Evolutionary conservation across 1,139 yeast species (phyloP), one percentile per base, ranked within the genome.

Genomic region (Hansenula lynferdii): DNA sequence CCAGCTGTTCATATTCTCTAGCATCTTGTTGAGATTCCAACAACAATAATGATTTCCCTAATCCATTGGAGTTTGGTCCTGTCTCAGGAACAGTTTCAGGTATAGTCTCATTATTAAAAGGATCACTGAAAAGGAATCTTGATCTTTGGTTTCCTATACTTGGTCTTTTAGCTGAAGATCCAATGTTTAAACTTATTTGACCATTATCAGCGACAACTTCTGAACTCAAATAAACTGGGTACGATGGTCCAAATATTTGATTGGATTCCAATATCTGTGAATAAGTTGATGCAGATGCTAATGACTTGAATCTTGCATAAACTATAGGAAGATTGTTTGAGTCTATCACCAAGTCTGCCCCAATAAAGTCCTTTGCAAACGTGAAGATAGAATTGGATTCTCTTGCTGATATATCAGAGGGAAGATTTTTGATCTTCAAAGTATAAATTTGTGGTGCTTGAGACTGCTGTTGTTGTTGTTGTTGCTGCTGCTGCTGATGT

Each of bases 321-420:
- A 82, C 67, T 25, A 69, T 65, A 2, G 51, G 53, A 29, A 40
- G 37, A 36, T 40, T 50, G 40, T 35, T 49, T 16, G 50, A 53
- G 42, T 51, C 49, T 30, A 48, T 41, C 15, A 48, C 14, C 10
- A 86, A 60, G 49, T 85, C 95, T 37, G 85, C 71, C 47, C 67
- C 61, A 26, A 80, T 58, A 49, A 84, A 86, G 50, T 86, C 95
- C 41, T 74, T 69, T 16, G 95, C 95, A 49, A 90, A 70, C 8
- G 96, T 75, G 57, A 90, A 90, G 24, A 90, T 70, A 26, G 85
- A 69, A 31, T 77, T 70, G 16, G 92, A 83, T 60, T 90, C 97
- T 54, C 96, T 77, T 24, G 71, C 58, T 4, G 90, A 63, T 33
- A 89, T 65, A 57, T 89, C 95, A 9, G 68, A 57, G 2, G 97